phyloP scores from a whole-genome alignment of 768 basidiomycete genomes.

The Auriscalpium vulgare region DNA sequence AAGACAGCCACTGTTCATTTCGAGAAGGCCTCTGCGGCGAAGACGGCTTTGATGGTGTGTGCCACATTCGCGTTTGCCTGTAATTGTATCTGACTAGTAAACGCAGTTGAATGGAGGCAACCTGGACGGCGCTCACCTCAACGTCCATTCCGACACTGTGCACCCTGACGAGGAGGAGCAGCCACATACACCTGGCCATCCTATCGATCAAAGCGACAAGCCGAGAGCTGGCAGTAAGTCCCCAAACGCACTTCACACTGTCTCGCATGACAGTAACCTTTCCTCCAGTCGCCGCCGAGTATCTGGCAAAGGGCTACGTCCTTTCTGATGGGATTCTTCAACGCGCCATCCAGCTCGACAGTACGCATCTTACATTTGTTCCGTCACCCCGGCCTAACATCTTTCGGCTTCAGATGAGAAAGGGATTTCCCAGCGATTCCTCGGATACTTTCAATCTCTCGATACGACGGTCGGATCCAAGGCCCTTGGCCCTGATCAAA shows the following conservation, averaged over 20 bases:
- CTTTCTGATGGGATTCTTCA: slow-evolving; percentile 75
- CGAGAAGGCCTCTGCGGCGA: slow-evolving; percentile 75
- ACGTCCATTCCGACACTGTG: slow-evolving; percentile 61
- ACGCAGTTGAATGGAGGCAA: slow-evolving; percentile 62
- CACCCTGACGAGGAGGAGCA: slow-evolving; percentile 46
- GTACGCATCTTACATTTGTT: slow-evolving; percentile 26
- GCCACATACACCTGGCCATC: slow-evolving; percentile 29
- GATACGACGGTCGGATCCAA: slow-evolving; percentile 65
- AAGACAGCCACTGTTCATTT: slow-evolving; percentile 69
- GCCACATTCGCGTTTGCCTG: neutral
- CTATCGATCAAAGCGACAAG: slow-evolving; percentile 82
- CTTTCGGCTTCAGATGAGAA: slow-evolving; percentile 44
- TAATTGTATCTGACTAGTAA: neutral
- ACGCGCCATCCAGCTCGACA: slow-evolving; percentile 74
- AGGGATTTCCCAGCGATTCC: slow-evolving; percentile 84
- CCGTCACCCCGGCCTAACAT: neutral
- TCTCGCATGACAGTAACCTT: neutral
- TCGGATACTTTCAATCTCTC: slow-evolving; percentile 66
- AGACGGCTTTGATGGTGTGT: slow-evolving; percentile 75
- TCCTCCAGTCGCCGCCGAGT: slow-evolving; percentile 76
- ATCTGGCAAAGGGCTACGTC: slow-evolving; percentile 82
- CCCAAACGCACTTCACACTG: neutral
- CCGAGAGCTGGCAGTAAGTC: slow-evolving; percentile 75
- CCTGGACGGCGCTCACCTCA: slow-evolving; percentile 63
- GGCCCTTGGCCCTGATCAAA: slow-evolving; percentile 74